phyloP scores from a whole-genome alignment of 805 yeast species.

The Saturnispora sanitii region DNA sequence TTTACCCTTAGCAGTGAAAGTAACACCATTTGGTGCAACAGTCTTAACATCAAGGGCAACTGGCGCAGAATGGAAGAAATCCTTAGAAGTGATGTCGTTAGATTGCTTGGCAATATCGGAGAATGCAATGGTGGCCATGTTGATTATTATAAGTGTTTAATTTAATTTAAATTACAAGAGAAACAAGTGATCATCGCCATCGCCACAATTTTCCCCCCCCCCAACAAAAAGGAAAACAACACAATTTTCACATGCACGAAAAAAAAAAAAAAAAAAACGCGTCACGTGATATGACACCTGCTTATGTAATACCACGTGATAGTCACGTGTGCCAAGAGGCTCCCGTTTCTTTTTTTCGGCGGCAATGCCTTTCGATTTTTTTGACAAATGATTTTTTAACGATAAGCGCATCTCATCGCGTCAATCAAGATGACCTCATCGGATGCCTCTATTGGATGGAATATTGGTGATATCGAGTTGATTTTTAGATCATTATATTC shows the following conservation, averaged over 20 bases:
- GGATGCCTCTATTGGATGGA: too few species aligned
- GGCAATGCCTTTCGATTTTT: too few species aligned
- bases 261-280: too few species aligned
- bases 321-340: too few species aligned
- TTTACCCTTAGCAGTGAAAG: conserved; percentile 91
- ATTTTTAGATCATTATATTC: too few species aligned
- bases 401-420: not conserved
- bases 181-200: not conserved
- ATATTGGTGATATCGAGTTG: too few species aligned
- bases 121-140: conserved; percentile 80
- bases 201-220: not conserved
- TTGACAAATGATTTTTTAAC: too few species aligned
- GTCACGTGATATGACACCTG: too few species aligned
- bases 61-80: conserved; percentile 86
- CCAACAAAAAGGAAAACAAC: not conserved
- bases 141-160: not conserved
- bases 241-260: too few species aligned
- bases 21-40: conserved; percentile 91
- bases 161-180: not conserved
- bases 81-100: conserved; percentile 81
- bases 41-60: conserved; percentile 86
- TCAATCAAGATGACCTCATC: too few species aligned
- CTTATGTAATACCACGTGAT: too few species aligned
- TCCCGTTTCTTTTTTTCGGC: too few species aligned
- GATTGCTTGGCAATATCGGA: conserved; percentile 88